These are phyloP conservation scores for Phytophthora rubi DNA, from an alignment of 352 stramenopile species.

Conservation along the genomic window DNA sequence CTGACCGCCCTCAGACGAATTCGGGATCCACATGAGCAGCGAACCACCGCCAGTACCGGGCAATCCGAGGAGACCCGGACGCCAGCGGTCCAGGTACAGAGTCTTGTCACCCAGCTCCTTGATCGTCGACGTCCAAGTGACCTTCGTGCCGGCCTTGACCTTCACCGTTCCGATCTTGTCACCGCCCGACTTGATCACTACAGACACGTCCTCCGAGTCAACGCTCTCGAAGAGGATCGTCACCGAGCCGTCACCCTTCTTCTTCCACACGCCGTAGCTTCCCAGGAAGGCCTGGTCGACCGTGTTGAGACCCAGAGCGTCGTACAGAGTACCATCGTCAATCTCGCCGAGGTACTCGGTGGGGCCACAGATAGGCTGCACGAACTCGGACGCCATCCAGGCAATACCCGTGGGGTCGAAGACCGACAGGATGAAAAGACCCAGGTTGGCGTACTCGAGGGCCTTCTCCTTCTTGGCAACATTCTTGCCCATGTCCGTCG, in stretches of 20 bases:
- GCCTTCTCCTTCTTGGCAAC: conserved; percentile 31
- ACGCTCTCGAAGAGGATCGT: conserved; percentile 34
- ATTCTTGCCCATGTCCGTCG: conserved; percentile 36
- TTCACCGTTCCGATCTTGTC: conserved; percentile 28
- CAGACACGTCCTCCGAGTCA: conserved; percentile 25
- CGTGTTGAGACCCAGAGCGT: conserved; percentile 49
- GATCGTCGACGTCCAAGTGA: conserved; percentile 31
- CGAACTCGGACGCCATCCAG: conserved; percentile 53
- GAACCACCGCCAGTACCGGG: conserved; percentile 30
- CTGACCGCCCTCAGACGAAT: conserved; percentile 35
- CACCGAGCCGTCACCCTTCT: conserved; percentile 39
- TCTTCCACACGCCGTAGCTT: conserved; percentile 53
- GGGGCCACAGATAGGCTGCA: conserved; percentile 64
- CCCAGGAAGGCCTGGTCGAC: conserved; percentile 49
- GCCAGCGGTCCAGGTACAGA: conserved; percentile 38
- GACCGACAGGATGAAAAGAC: conserved; percentile 48
- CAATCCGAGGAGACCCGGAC: conserved; percentile 26
- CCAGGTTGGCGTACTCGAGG: conserved; percentile 33
- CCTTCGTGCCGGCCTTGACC: conserved; percentile 22
- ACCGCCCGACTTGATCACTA: conserved; percentile 40
- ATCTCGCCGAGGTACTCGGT: conserved; percentile 54
- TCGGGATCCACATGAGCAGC: conserved; percentile 32
- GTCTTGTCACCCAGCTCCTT: conserved; percentile 37
- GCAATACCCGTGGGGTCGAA: conserved; percentile 61
- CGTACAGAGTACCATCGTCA: conserved; percentile 48